Percentiles rank a stretch among this genome's conserved stretches.
phyloP scores from a whole-genome alignment of 2,329 filamentous ascomycete genomes.

The Alternaria brassicicola region DNA sequence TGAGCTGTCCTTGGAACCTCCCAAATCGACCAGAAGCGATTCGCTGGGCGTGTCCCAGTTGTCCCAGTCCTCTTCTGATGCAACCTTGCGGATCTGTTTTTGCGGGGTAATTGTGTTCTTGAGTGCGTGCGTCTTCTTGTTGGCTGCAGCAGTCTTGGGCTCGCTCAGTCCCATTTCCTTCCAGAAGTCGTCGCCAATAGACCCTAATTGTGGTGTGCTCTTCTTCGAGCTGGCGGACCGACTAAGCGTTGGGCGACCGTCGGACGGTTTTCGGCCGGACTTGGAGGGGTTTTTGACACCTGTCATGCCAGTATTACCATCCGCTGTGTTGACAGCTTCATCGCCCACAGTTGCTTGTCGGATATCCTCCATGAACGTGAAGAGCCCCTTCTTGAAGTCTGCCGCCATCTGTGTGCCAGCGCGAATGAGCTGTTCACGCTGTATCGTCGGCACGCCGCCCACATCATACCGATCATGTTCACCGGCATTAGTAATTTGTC shows the following conservation, averaged over 20 bases:
- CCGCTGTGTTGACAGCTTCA: slow-evolving; percentile 66
- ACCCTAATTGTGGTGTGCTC: slow-evolving; percentile 34
- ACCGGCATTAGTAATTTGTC: slow-evolving; percentile 31
- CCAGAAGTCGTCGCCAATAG: slow-evolving; percentile 53
- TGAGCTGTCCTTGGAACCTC: slow-evolving; percentile 50
- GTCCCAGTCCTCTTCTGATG: slow-evolving; percentile 61
- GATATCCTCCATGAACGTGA: slow-evolving; percentile 94
- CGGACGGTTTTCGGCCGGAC: slow-evolving; percentile 34
- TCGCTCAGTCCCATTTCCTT: slow-evolving; percentile 51
- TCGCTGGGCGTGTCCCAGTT: slow-evolving; percentile 60
- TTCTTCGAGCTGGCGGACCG: slow-evolving; percentile 45
- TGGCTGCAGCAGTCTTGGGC: slow-evolving; percentile 42
- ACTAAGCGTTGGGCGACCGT: slow-evolving; percentile 38
- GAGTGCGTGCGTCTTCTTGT: slow-evolving; percentile 50
- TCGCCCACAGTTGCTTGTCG: slow-evolving; percentile 95
- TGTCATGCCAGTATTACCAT: slow-evolving; percentile 45
- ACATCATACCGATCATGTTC: slow-evolving; percentile 42
- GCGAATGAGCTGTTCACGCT: slow-evolving; percentile 47
- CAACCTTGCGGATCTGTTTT: slow-evolving; percentile 41
- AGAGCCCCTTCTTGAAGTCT: slow-evolving; percentile 86
- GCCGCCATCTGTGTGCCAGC: slow-evolving; percentile 78
- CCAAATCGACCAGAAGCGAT: slow-evolving; percentile 42
- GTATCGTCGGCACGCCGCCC: slow-evolving; percentile 38
- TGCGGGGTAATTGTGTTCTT: slow-evolving; percentile 47
- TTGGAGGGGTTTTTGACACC: slow-evolving; percentile 36